Evolutionary conservation across 73 alveolate genomes (phyloP).

Genomic region (Breviolum minutum): DNA sequence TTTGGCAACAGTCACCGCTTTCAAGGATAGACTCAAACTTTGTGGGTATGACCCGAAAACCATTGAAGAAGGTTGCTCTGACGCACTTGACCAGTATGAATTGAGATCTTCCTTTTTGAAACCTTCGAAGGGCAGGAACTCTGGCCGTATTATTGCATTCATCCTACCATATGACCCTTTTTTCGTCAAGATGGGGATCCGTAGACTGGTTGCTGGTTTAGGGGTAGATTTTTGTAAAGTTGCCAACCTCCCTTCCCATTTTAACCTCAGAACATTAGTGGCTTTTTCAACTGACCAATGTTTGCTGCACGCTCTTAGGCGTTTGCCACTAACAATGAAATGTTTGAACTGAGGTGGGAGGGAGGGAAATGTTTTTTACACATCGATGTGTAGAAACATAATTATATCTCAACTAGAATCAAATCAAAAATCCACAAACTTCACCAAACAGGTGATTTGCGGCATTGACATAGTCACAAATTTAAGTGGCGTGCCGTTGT

Average conservation of each 20-base stretch:
- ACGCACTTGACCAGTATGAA: neutral
- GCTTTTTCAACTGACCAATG: neutral
- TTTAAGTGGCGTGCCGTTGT: neutral
- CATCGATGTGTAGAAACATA: neutral
- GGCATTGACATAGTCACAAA: neutral
- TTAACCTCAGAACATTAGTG: neutral
- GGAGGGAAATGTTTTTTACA: neutral
- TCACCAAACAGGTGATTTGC: neutral
- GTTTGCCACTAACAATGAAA: neutral
- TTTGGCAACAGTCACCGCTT: neutral
- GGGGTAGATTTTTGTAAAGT: neutral
- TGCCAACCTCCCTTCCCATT: slow-evolving; percentile 23
- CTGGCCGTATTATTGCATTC: neutral
- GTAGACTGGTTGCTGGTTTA: neutral
- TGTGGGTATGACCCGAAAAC: neutral
- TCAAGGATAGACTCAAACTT: neutral
- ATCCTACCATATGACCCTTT: slow-evolving; percentile 22
- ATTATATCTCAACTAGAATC: neutral
- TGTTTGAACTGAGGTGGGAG: slow-evolving; percentile 23
- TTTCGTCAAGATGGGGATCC: slow-evolving; percentile 9
- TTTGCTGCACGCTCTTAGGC: neutral
- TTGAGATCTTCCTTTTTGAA: neutral
- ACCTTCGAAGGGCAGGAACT: neutral
- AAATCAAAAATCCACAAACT: neutral
- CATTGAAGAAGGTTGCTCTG: neutral